Evolutionary conservation across 257 asterid genomes (phyloP).

Genomic region (Parsonsia alboflavescens): DNA sequence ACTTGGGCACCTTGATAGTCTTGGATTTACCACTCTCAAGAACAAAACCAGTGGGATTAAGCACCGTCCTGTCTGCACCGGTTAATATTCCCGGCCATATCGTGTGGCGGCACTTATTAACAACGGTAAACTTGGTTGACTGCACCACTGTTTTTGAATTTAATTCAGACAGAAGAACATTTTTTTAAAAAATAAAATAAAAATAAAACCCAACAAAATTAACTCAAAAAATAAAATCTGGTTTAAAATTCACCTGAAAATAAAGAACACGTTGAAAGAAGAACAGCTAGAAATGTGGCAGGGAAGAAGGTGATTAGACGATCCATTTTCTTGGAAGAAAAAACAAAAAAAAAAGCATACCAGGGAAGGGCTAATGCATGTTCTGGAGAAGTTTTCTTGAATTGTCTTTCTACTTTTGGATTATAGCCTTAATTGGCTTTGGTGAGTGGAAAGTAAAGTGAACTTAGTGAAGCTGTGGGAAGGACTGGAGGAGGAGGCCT

Average conservation of each 20-base stretch:
- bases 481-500: not conserved
- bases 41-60: slow-evolving; percentile 67
- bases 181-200: not conserved
- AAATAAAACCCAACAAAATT: not conserved
- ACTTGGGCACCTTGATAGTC: slow-evolving; percentile 61
- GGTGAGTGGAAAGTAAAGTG: not conserved
- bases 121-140: slow-evolving; percentile 73
- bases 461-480: too few species aligned
- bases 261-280: slow-evolving; percentile 35
- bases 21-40: slow-evolving; percentile 60
- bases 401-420: not conserved
- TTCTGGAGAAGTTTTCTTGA: not conserved
- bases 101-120: slow-evolving; percentile 78
- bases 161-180: not conserved
- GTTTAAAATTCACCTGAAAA: slow-evolving; percentile 32
- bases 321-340: slow-evolving; percentile 27
- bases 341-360: not conserved
- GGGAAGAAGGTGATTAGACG: slow-evolving; percentile 24
- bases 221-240: not conserved
- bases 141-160: slow-evolving; percentile 40
- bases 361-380: not conserved
- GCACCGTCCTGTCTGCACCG: slow-evolving; percentile 61
- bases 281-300: slow-evolving; percentile 26
- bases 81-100: slow-evolving; percentile 94
- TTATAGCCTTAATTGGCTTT: not conserved